These are phyloP conservation scores for Phytophthora sp. DNA, from an alignment of 352 stramenopile genomes.

Conservation along the genomic window DNA sequence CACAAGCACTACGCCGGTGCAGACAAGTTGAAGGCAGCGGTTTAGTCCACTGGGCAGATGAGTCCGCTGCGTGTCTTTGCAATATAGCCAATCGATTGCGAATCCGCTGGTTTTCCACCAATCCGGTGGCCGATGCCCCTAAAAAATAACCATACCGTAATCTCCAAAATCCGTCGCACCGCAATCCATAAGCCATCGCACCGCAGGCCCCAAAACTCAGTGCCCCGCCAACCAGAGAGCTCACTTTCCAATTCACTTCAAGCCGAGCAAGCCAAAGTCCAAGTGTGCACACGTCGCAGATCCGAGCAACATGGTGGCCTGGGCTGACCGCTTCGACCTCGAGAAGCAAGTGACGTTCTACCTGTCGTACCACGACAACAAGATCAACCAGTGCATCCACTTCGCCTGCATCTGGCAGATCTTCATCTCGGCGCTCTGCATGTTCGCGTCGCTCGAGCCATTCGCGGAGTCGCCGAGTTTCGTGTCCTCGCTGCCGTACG, in stretches of 20 bases:
- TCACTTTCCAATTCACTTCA: slow-evolving; percentile 19
- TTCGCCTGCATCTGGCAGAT: slow-evolving; percentile 88
- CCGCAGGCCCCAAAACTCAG: neutral
- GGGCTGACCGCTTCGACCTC: slow-evolving; percentile 73
- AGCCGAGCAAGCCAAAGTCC: slow-evolving; percentile 11
- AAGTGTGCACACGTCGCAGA: slow-evolving; percentile 29
- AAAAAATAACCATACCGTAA: too few species aligned
- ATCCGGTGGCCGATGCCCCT: too few species aligned
- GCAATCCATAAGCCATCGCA: too few species aligned
- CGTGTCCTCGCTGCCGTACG: slow-evolving; percentile 31
- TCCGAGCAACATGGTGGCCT: slow-evolving; percentile 29
- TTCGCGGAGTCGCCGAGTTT: slow-evolving; percentile 33
- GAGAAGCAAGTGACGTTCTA: slow-evolving; percentile 89
- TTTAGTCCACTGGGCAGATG: too few species aligned
- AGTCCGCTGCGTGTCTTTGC: too few species aligned
- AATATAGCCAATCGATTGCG: too few species aligned
- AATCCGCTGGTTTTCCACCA: too few species aligned
- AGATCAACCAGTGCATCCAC: slow-evolving; percentile 83
- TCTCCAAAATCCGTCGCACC: too few species aligned
- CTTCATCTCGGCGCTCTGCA: slow-evolving; percentile 73
- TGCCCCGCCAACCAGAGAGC: neutral
- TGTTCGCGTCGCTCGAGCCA: slow-evolving; percentile 54
- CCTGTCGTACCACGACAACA: slow-evolving; percentile 85
- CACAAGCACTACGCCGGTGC: too few species aligned
- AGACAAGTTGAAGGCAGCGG: too few species aligned